phyloP scores from a whole-genome alignment of 1,139 yeast species.

The Trichomonascaceae sp. region DNA sequence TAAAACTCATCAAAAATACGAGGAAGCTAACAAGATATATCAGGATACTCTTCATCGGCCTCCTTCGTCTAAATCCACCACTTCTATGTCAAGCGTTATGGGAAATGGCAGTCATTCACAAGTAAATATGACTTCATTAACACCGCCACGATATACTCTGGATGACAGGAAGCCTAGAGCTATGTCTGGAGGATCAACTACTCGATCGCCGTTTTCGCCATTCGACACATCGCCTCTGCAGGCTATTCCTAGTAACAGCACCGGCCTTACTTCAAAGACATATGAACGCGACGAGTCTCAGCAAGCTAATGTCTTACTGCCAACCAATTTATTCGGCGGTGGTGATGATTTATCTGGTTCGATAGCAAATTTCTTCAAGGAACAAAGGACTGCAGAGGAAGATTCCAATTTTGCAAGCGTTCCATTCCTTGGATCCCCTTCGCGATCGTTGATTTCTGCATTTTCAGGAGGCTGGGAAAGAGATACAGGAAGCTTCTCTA shows the following conservation, averaged over 20 bases:
- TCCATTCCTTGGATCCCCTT: conserved; percentile 15
- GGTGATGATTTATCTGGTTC: conserved; percentile 27
- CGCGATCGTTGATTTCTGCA: conserved; percentile 17
- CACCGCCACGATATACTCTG: neutral
- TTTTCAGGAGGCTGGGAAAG: conserved; percentile 11
- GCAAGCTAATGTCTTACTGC: conserved; percentile 28
- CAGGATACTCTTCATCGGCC: conserved; percentile 14
- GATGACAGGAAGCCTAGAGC: neutral
- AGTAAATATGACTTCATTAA: neutral
- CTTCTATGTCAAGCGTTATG: conserved; percentile 1
- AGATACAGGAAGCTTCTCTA: conserved; percentile 14
- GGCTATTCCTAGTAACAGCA: neutral
- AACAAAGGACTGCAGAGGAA: conserved; percentile 2
- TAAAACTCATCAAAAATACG: conserved; percentile 28
- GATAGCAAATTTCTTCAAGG: conserved; percentile 17
- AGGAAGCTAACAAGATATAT: conserved; percentile 26
- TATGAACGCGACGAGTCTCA: conserved; percentile 21
- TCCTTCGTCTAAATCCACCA: neutral
- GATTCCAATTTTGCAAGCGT: neutral
- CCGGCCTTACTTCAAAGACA: neutral
- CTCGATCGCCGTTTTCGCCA: neutral
- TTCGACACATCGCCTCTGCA: neutral
- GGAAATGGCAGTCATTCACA: neutral
- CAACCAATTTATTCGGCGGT: conserved; percentile 28
- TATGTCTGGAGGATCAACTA: conserved; percentile 1